Conservation (phyloP, 441 rosid genomes). For the Omphalea diandra region DNA sequence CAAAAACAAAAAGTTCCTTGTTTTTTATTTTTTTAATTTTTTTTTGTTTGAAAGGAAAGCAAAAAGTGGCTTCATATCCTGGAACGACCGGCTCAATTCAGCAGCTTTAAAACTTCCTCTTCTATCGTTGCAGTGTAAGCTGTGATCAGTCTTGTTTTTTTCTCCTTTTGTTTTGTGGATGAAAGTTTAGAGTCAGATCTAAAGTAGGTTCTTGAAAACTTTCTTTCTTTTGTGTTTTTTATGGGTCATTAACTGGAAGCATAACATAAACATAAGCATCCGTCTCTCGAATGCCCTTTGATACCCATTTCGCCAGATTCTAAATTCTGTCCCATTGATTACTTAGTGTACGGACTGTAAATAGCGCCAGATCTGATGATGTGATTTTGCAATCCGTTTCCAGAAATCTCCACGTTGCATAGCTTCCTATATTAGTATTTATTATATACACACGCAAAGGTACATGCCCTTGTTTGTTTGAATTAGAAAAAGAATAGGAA, state of each 20-base stretch:
- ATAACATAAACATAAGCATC: neutral
- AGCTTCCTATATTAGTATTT: neutral
- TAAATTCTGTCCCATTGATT: too few relatives aligned
- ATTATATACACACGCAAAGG: neutral
- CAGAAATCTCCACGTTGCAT: neutral
- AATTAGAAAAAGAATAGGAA: neutral
- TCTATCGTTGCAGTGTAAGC: too few relatives aligned
- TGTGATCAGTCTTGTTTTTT: neutral
- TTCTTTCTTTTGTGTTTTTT: neutral
- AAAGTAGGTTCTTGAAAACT: constrained; percentile 12
- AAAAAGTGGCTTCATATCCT: too few relatives aligned
- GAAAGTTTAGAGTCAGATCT: constrained; percentile 19
- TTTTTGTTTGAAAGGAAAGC: too few relatives aligned
- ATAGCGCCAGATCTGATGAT: constrained; percentile 20
- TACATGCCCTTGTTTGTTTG: neutral
- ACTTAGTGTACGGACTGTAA: neutral
- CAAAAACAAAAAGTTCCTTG: too few relatives aligned
- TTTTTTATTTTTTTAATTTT: too few relatives aligned
- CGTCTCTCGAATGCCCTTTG: neutral
- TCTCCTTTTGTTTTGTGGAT: neutral
- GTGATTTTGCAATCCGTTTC: neutral
- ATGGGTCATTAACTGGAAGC: constrained; percentile 3
- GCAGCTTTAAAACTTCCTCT: too few relatives aligned
- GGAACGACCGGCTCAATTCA: too few relatives aligned
- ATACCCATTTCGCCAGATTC: too few relatives aligned